phyloP scores from a whole-genome alignment of 805 yeast genomes.

The Zygoascus ofunaensis region DNA sequence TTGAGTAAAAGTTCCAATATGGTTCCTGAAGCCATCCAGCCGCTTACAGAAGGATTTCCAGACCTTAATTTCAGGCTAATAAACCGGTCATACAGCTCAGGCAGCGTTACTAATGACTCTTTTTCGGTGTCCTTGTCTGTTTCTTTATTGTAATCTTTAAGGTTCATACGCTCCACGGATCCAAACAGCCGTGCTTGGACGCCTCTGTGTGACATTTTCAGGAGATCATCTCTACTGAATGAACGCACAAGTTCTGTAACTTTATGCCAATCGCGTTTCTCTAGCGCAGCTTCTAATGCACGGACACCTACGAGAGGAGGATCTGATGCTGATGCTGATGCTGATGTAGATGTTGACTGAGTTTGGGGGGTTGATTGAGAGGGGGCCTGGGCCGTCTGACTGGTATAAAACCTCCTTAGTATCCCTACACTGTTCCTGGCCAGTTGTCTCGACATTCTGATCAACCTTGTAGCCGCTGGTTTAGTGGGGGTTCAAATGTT shows the following conservation, averaged over 20 bases:
- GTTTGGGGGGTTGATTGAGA: no score
- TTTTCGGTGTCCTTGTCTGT: neutral
- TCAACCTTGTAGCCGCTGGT: no score
- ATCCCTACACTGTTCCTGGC: no score
- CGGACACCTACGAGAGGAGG: no score
- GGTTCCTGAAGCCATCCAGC: constrained; percentile 20
- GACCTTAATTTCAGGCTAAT: neutral
- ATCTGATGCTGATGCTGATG: no score
- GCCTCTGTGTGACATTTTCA: neutral
- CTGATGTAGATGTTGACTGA: no score
- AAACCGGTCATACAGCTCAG: neutral
- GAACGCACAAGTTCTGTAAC: neutral
- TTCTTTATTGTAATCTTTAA: neutral
- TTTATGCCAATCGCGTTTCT: neutral
- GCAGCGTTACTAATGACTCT: neutral
- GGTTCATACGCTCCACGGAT: neutral
- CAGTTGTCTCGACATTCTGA: no score
- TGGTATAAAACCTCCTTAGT: no score
- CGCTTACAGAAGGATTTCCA: constrained; percentile 3
- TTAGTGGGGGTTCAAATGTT: no score
- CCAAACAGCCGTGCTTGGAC: neutral
- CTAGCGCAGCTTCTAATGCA: neutral
- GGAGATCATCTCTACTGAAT: neutral
- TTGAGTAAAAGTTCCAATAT: constrained; percentile 19
- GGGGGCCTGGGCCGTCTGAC: no score